Base-by-base conservation (phyloP, 179 eudicot species). In the Actinidia polygama region DNA sequence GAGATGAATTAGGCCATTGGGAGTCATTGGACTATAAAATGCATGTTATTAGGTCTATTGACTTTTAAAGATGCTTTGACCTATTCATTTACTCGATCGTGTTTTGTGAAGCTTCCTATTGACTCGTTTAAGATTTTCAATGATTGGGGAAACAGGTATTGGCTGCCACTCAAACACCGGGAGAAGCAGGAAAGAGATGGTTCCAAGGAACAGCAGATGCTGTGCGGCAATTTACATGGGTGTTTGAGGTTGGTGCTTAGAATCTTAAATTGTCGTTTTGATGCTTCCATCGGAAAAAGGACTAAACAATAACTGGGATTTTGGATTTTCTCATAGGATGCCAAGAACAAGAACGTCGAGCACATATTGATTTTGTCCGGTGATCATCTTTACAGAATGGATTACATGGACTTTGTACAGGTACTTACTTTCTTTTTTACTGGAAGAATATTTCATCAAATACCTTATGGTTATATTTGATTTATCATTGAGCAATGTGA, bases 161-260 rank as follows among this genome's bases (percentile, higher is more conserved):
- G 88, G 99, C 98, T 78, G 98, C 99, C 79, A 90, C 99, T 80
- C 99, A 96, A 86, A 96, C 98, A 57, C 93, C 99, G 0, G 99
- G 98, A 75, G 99, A 96, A 86, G 85, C 91, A 14, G 99, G 99
- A 77, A 89, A 91, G 82, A 89, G 66, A 82, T 96, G 99, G 98
- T 96, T 96, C 58, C 99, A 94, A 85, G 99, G 99, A 83, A 96
- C 99, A 11, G 99, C 99, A 77, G 98, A 96, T 89, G 99, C 98
- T 12, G 99, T 96, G 73, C 86, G 99, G 61, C 96, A 96, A 82
- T 91, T 94, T 81, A 88, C 87, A 49, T 93, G 96, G 95, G 90
- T 94, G 59, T 93, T 96, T 86, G 97, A 96, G 92, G 99, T 94
- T 73, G 7, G 83, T 73, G 58, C 15, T 62, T 6, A 12, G 53